Evolutionary conservation across 2,329 filamentous ascomycete genomes (phyloP), one percentile per base, ranked within the genome.

Genomic region (Phaeosphaeriaceae sp.): DNA sequence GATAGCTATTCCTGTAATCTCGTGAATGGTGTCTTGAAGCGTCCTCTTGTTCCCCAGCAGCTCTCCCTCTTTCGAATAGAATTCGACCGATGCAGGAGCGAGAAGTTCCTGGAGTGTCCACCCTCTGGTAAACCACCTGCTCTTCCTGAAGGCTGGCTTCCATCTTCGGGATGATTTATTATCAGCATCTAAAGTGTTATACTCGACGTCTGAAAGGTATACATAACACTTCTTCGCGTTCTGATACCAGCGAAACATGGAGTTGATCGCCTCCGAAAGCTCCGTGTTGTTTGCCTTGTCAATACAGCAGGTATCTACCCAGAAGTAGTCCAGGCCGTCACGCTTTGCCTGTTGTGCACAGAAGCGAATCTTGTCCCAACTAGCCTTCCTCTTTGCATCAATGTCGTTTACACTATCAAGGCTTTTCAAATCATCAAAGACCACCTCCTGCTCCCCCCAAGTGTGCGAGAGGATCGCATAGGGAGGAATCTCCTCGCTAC

Each of bases 161-260:
- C 30, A 33, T 13, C 7, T 8, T 26, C 23, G 5, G 11, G 11
- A 8, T 8, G 23, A 26, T 9, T 8, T 7, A 11, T 26, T 11
- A 4, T 16, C 5, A 6, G 4, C n/a, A 4, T 36, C 33, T 11
- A 16, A 17, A 6, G 6, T 6, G 9, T 11, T 18, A 1, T 4
- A 1, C 9, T 4, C 2, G 62, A 70, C 68, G 33, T 40, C 35
- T 9, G 45, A 20, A 44, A 36, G 33, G 7, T 36, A 36, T 11
- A 36, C 33, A 18, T 36, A 36, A 36, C n/a, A 36, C 9, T 11
- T 12, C 15, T 16, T 12, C 4, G 33, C 16, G 6, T 36, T 17
- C 2, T 17, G 6, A 15, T 36, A 20, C 33, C 33, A 17, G 33
- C 33, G 33, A 35, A 8, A 17, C 33, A 8, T 35, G 5, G 33